A percentile compares a stretch with the other conserved stretches of the same genome.
phyloP scores from a whole-genome alignment of 805 yeast genomes.

The Zygoascus flipseniorum region DNA sequence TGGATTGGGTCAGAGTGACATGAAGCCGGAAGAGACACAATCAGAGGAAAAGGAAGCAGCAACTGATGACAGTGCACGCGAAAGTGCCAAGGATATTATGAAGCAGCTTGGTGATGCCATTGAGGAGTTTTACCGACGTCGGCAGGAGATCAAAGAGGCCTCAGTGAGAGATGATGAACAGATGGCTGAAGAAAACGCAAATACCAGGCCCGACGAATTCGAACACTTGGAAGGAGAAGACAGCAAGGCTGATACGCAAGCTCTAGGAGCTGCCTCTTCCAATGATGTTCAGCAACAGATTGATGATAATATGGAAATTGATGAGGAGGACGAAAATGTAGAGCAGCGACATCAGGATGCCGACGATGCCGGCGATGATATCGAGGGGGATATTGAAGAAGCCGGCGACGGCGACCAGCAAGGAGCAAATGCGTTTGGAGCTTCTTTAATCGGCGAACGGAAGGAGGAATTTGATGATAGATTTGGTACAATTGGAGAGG shows the following conservation, averaged over 20 bases:
- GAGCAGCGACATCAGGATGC: constrained; percentile 7
- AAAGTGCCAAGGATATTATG: constrained; percentile 46
- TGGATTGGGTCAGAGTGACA: constrained; percentile 50
- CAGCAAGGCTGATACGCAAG: constrained; percentile 76
- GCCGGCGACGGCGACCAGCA: constrained; percentile 26
- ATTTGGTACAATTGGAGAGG: constrained; percentile 18
- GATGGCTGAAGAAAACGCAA: constrained; percentile 17
- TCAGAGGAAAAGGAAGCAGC: constrained; percentile 61
- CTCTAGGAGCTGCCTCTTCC: constrained; percentile 73
- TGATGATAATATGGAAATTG: constrained; percentile 32
- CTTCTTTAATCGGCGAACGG: constrained; percentile 18
- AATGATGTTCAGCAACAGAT: constrained; percentile 72
- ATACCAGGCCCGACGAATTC: constrained; percentile 72
- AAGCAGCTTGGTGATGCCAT: constrained; percentile 86
- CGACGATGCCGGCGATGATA: constrained; percentile 7
- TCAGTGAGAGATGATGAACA: constrained; percentile 35
- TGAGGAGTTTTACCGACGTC: constrained; percentile 85
- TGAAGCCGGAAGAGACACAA: constrained; percentile 29
- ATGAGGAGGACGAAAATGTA: constrained; percentile 23
- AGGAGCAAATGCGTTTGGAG: constrained; percentile 22
- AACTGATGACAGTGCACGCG: constrained; percentile 41
- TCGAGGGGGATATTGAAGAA: constrained; percentile 22
- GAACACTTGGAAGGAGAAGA: constrained; percentile 42
- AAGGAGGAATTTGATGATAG: constrained; percentile 7
- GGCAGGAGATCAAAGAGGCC: constrained; percentile 76